A percentile compares a stretch with the other conserved stretches of the same genome.
Evolutionary conservation across 108 stramenopile genomes (phyloP).

Genomic region (Fistulifera solaris): DNA sequence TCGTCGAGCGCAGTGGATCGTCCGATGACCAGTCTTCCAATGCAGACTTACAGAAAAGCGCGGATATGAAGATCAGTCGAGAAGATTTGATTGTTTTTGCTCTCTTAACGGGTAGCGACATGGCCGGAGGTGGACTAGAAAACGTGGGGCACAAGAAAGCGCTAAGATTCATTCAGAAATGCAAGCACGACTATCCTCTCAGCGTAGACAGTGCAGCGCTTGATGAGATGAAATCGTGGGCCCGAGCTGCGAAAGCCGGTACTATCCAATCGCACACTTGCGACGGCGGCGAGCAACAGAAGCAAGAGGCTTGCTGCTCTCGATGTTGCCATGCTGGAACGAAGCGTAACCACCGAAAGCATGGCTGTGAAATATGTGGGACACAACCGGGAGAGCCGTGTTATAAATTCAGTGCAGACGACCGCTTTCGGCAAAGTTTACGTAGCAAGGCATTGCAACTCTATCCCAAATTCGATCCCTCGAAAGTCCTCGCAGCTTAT

Average conservation of each 20-base stretch:
- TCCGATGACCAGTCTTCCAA: constrained; percentile 13
- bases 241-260: constrained; percentile 3
- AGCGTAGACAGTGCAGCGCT: constrained; percentile 34
- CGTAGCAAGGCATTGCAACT: constrained; percentile 44
- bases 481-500: constrained; percentile 37
- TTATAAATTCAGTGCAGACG: constrained; percentile 32
- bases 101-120: constrained; percentile 66
- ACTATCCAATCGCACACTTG: neutral
- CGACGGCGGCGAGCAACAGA: constrained; percentile 1
- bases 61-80: constrained; percentile 32
- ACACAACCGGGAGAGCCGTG: constrained; percentile 71
- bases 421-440: constrained; percentile 37
- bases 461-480: constrained; percentile 37
- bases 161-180: constrained; percentile 57
- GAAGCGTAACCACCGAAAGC: constrained; percentile 45
- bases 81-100: constrained; percentile 71
- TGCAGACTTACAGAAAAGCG: constrained; percentile 1
- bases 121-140: constrained; percentile 51
- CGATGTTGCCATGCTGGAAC: constrained; percentile 57
- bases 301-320: constrained; percentile 35
- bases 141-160: constrained; percentile 69
- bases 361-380: constrained; percentile 68
- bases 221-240: constrained; percentile 53
- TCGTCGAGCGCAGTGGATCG: constrained; percentile 15
- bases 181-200: constrained; percentile 40